Evolutionary conservation across 1,284 basidiomycete genomes (phyloP).

Genomic region (Cutaneotrichosporon arboriforme): DNA sequence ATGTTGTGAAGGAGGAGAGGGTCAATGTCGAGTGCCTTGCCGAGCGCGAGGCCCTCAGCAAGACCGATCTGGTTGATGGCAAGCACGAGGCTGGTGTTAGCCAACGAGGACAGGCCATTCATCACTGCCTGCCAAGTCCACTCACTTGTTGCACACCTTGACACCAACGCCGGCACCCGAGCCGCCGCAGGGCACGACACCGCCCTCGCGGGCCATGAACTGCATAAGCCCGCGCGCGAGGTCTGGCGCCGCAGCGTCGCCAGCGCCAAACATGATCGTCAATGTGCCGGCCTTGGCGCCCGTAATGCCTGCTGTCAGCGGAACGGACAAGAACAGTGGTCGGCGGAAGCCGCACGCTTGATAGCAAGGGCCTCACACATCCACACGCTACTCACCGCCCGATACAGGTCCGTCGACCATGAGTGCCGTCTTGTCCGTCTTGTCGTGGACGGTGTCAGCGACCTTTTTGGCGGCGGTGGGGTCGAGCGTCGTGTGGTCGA

Average conservation of each 20-base stretch:
- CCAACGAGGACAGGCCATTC: too few species aligned
- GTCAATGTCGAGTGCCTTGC: slow-evolving; percentile 36
- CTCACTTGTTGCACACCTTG: slow-evolving; percentile 46
- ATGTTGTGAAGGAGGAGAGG: slow-evolving; percentile 34
- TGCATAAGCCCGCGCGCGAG: slow-evolving; percentile 36
- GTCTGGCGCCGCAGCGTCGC: slow-evolving; percentile 21
- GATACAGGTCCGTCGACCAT: slow-evolving; percentile 46
- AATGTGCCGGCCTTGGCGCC: slow-evolving; percentile 35
- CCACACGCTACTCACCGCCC: slow-evolving; percentile 29
- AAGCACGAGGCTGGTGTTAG: slow-evolving; percentile 33
- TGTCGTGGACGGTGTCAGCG: slow-evolving; percentile 28
- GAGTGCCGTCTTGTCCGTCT: slow-evolving; percentile 23
- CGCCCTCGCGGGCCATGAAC: slow-evolving; percentile 36
- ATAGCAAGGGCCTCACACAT: too few species aligned
- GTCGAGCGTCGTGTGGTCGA: slow-evolving; percentile 46
- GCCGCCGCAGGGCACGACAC: slow-evolving; percentile 38
- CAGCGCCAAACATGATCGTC: slow-evolving; percentile 44
- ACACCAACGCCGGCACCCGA: slow-evolving; percentile 41
- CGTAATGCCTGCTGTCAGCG: slow-evolving; percentile 25
- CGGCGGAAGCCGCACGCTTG: too few species aligned
- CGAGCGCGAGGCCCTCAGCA: slow-evolving; percentile 41
- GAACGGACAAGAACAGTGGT: neutral
- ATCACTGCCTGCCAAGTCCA: too few species aligned
- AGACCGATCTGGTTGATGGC: slow-evolving; percentile 46
- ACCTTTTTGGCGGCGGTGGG: slow-evolving; percentile 36